These are phyloP conservation scores for Hepatocystis sp. DNA, from an alignment of 169 alveolate species.

Conservation along the genomic window DNA sequence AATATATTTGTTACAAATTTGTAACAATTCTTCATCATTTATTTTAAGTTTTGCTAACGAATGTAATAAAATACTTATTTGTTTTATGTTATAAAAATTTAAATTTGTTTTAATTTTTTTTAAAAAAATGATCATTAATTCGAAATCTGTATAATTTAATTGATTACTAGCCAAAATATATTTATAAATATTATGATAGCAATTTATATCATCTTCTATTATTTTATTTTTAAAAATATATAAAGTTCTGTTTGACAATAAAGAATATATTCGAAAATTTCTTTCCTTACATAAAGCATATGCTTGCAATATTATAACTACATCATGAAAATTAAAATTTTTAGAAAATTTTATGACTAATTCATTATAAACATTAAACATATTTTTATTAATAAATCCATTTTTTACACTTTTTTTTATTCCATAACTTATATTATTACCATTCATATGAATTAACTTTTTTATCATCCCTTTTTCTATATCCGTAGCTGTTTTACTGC, in stretches of 20 bases:
- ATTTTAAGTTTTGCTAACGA: constrained; percentile 36
- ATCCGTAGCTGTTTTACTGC: constrained; percentile 13
- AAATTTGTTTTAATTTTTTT: constrained; percentile 41
- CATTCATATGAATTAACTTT: constrained; percentile 9
- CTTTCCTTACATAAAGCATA: constrained; percentile 72
- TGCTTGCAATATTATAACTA: constrained; percentile 45
- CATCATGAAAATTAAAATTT: constrained; percentile 16
- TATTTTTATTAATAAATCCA: constrained; percentile 56
- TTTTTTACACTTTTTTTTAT: constrained; percentile 67
- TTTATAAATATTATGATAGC: constrained; percentile 35
- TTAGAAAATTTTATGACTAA: constrained; percentile 18
- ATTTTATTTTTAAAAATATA: constrained; percentile 22
- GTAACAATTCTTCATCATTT: constrained; percentile 38
- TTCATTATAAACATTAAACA: constrained; percentile 42
- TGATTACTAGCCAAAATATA: constrained; percentile 62
- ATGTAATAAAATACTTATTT: constrained; percentile 27
- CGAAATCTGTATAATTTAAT: constrained; percentile 46
- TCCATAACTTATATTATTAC: constrained; percentile 32
- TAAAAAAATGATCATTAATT: constrained; percentile 25
- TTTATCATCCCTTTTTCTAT: constrained; percentile 13
- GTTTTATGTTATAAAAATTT: constrained; percentile 24
- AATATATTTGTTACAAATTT: constrained; percentile 10
- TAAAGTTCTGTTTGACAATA: constrained; percentile 34
- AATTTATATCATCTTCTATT: neutral
- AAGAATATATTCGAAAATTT: constrained; percentile 51